These are phyloP conservation scores for Solanum dulcamara DNA, from an alignment of 257 asterid genomes.

Conservation along the genomic window DNA sequence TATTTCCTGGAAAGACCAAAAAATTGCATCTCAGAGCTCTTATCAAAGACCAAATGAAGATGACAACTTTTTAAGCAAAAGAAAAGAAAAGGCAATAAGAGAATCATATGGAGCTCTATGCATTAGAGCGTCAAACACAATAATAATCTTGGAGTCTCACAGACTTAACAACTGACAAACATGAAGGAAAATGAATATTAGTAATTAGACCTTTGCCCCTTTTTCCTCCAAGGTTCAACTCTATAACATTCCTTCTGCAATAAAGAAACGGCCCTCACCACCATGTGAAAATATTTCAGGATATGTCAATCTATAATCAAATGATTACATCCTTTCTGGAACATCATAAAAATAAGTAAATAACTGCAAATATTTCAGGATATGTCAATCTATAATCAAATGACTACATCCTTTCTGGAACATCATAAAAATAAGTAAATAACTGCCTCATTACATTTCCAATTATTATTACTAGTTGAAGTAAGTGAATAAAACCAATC, in stretches of 20 bases:
- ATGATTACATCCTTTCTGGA: not conserved
- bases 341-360: not conserved
- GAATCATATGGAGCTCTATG: not conserved
- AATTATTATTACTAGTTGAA: not conserved
- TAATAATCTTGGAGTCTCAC: not conserved
- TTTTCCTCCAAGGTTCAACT: not conserved
- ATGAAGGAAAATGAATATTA: not conserved
- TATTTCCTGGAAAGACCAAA: slow-evolving; percentile 54
- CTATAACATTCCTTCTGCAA: not conserved
- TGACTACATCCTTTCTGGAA: not conserved
- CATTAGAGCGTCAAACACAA: not conserved
- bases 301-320: not conserved
- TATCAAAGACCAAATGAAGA: not conserved
- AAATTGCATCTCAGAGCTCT: slow-evolving; percentile 7
- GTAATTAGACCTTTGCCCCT: not conserved
- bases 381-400: not conserved
- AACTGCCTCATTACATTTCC: not conserved
- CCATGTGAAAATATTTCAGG: not conserved
- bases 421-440: not conserved
- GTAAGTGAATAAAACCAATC: not conserved
- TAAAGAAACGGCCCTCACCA: not conserved
- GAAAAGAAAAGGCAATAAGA: not conserved
- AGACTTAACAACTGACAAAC: not conserved
- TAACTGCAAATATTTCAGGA: not conserved
- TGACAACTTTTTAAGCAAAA: not conserved